A percentile compares a stretch with the other conserved stretches of the same genome.
Evolutionary conservation across 2,329 filamentous ascomycete species (phyloP).

Genomic region (Aureobasidium musti): DNA sequence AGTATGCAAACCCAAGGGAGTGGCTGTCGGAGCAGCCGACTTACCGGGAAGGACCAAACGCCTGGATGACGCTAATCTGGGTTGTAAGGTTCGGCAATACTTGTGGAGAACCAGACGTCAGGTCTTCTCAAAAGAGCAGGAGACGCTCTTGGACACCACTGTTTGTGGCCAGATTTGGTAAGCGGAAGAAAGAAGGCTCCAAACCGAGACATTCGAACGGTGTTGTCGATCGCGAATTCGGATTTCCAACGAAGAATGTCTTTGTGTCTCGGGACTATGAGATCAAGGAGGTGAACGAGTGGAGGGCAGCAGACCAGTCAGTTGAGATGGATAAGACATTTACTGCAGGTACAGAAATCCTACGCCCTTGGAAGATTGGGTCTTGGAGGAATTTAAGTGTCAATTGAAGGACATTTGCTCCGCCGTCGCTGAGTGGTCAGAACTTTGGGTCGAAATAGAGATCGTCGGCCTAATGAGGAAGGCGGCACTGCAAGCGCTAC

Average conservation of each 20-base stretch:
- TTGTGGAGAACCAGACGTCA: slow-evolving; percentile 2
- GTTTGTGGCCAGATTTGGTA: neutral
- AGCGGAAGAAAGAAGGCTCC: neutral
- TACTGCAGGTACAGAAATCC: slow-evolving; percentile 2
- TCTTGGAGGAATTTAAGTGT: neutral
- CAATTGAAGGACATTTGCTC: neutral
- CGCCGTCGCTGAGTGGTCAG: neutral
- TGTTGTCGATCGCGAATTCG: slow-evolving; percentile 3
- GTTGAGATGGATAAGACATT: slow-evolving; percentile 8
- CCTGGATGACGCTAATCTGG: slow-evolving; percentile 12
- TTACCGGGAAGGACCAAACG: neutral
- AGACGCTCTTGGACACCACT: neutral
- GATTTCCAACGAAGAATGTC: slow-evolving; percentile 5
- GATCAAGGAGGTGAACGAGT: neutral
- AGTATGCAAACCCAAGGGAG: neutral
- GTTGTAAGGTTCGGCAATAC: slow-evolving; percentile 8
- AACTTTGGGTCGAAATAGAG: neutral
- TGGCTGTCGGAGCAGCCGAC: neutral
- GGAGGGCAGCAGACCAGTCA: neutral
- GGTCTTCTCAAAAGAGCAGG: neutral
- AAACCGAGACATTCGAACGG: slow-evolving; percentile 14
- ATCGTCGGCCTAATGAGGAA: slow-evolving; percentile 10
- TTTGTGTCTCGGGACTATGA: slow-evolving; percentile 11
- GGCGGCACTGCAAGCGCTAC: neutral
- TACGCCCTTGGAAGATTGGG: neutral